These are phyloP conservation scores for Spathaspora boniae DNA, from an alignment of 805 yeast species.

Conservation along the genomic window DNA sequence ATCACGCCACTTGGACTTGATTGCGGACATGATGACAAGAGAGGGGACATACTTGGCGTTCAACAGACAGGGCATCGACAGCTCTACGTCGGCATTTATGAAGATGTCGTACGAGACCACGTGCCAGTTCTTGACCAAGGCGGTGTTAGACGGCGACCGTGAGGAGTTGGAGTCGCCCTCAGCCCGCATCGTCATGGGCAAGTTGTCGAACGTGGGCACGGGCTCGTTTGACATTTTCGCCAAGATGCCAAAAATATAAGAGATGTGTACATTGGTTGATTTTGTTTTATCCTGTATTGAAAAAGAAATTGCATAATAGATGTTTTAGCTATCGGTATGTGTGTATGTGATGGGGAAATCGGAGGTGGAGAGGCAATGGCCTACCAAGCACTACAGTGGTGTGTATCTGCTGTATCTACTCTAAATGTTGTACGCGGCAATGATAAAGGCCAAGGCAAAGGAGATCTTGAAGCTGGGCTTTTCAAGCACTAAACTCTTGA, in stretches of 20 bases:
- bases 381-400: too few relatives aligned
- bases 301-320: background rate
- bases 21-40: constrained; percentile 99
- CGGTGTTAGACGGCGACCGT: constrained; percentile 86
- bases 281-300: background rate
- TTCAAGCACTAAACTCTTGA: constrained; percentile 50
- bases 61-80: constrained; percentile 97
- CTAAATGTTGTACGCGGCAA: constrained; percentile 54
- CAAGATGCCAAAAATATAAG: constrained; percentile 33
- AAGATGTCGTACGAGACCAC: constrained; percentile 99
- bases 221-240: constrained; percentile 86
- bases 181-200: constrained; percentile 90
- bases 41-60: constrained; percentile 96
- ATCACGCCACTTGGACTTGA: constrained; percentile 88
- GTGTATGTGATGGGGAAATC: too few relatives aligned
- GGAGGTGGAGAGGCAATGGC: too few relatives aligned
- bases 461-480: constrained; percentile 61
- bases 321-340: too few relatives aligned
- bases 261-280: constrained; percentile 1
- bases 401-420: constrained; percentile 2
- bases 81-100: constrained; percentile 92
- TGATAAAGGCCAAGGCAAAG: constrained; percentile 50
- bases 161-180: constrained; percentile 90
- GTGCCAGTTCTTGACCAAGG: constrained; percentile 93
- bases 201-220: constrained; percentile 87